These are phyloP conservation scores for Eucalyptus sp. DNA, from an alignment of 345 rosid species.

Conservation along the genomic window DNA sequence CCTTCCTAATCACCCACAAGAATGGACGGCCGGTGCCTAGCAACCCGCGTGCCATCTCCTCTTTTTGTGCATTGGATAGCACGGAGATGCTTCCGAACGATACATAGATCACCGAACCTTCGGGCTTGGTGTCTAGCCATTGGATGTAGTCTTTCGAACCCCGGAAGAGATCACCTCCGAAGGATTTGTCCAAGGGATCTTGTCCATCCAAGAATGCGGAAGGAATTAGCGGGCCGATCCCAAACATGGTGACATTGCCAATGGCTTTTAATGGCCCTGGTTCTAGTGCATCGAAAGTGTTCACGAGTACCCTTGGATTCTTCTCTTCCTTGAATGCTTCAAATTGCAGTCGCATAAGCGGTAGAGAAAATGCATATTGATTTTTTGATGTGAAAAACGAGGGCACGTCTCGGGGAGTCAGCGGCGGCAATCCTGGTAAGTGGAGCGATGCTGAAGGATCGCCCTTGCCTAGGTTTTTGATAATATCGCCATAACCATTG, in stretches of 20 bases:
- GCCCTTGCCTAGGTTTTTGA: neutral
- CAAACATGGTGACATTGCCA: constrained; percentile 4
- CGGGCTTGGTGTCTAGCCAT: constrained; percentile 27
- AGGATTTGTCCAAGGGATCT: constrained; percentile 2
- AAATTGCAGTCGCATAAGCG: constrained; percentile 8
- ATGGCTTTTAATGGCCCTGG: constrained; percentile 18
- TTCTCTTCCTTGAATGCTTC: constrained; percentile 17
- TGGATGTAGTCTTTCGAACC: constrained; percentile 9
- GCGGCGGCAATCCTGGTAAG: neutral
- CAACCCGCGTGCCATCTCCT: constrained; percentile 29
- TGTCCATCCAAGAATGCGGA: constrained; percentile 8
- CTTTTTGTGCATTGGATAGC: constrained; percentile 20
- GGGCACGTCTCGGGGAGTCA: constrained; percentile 26
- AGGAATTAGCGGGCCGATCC: constrained; percentile 46
- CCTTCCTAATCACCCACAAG: constrained; percentile 41
- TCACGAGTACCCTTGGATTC: constrained; percentile 35
- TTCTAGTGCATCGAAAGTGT: constrained; percentile 57
- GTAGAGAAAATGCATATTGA: neutral
- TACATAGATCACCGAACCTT: constrained; percentile 23
- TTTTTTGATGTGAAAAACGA: constrained; percentile 21
- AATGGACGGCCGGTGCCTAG: constrained; percentile 22
- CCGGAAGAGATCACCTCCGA: constrained; percentile 18
- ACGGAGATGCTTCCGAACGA: constrained; percentile 35
- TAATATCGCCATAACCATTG: constrained; percentile 15
- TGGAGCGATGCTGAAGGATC: neutral